Base-by-base conservation (phyloP, 352 stramenopile species). In the Pseudoperonospora humuli region DNA sequence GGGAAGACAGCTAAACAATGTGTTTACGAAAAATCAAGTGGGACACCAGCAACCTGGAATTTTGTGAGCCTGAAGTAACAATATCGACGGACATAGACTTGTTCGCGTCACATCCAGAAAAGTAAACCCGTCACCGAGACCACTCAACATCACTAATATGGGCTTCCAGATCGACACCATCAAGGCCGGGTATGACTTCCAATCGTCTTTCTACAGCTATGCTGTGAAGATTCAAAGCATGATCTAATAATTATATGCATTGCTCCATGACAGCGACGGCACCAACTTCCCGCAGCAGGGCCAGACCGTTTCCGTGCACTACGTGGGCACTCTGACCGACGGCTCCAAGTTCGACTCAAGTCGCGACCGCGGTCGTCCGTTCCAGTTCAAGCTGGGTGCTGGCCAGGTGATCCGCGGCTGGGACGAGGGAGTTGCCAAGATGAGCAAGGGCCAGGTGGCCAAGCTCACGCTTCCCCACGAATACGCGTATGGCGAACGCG, bases 391-490 rank as follows among this genome's bases (percentile, higher is more conserved):
- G 65, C 50, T 90, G 26, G 77, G 77, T 38, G 75, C 66, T 21
- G 70, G 72, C 41, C 75, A 90, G 48, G 77, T 90, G 29, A 90
- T 90, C 58, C 75, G 73, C 35, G 77, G 77, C 38, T 86, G 73
- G 72, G 77, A 90, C 46, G 75, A 86, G 48, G 75, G 75, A 29
- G 76, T 87, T 34, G 71, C 70, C 25, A 53, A 74, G 68, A 81
- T 98, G 90, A 95, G 71, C 42, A 74, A 97, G 28, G 93, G 93
- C 27, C 89, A 98, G 66, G 76, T 96, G 23, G 87, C 89, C 21
- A 91, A 93, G 48, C 74, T 98, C 19, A 75, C 75, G 39, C 90
- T 97, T 45, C 82, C 93, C n/a, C 70, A 75, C 39, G 87, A 97
- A 60, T 97, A 95, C 70, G 95, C 85, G 19, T 98, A 98, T 60